A percentile compares a stretch with the other conserved stretches of the same genome.
Evolutionary conservation across 2,329 filamentous ascomycete species (phyloP).

Genomic region (Curvularia sp.): DNA sequence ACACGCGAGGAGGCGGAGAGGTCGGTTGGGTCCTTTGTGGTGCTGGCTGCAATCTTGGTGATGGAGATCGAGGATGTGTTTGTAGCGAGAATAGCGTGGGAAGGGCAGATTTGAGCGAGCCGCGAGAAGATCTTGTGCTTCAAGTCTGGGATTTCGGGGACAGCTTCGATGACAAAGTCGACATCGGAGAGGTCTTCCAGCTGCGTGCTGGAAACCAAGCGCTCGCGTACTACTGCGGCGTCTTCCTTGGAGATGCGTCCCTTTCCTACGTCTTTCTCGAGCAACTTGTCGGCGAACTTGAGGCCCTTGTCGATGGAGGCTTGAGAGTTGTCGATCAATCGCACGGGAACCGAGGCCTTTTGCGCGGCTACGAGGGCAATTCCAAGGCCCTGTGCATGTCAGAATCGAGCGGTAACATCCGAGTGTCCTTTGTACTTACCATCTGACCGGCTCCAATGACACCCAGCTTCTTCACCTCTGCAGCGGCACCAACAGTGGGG

Average conservation of each 20-base stretch:
- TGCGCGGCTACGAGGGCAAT: conserved; percentile 94
- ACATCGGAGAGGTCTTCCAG: conserved; percentile 80
- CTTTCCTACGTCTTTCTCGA: conserved; percentile 92
- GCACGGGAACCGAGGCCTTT: conserved; percentile 82
- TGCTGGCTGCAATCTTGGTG: conserved; percentile 90
- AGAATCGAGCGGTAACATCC: conserved; percentile 32
- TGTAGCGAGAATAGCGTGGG: conserved; percentile 89
- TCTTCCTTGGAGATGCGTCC: conserved; percentile 82
- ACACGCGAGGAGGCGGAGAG: conserved; percentile 84
- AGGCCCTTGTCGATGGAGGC: conserved; percentile 86
- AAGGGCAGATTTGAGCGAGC: conserved; percentile 79
- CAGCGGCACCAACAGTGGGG: conserved; percentile 62
- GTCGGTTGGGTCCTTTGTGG: conserved; percentile 78
- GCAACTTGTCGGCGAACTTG: conserved; percentile 90
- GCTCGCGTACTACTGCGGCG: conserved; percentile 73
- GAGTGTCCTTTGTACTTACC: conserved; percentile 63
- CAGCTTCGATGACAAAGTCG: conserved; percentile 97
- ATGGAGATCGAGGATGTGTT: conserved; percentile 99
- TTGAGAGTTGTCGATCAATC: conserved; percentile 82
- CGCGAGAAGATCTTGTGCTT: conserved; percentile 88
- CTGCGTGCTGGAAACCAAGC: conserved; percentile 72
- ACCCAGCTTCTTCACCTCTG: conserved; percentile 84
- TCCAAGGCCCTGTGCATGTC: conserved; percentile 75
- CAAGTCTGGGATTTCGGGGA: conserved; percentile 87
- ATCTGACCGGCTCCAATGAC: conserved; percentile 96